phyloP scores from a whole-genome alignment of 202 grass and related monocot species.

The Carex arenaria region DNA sequence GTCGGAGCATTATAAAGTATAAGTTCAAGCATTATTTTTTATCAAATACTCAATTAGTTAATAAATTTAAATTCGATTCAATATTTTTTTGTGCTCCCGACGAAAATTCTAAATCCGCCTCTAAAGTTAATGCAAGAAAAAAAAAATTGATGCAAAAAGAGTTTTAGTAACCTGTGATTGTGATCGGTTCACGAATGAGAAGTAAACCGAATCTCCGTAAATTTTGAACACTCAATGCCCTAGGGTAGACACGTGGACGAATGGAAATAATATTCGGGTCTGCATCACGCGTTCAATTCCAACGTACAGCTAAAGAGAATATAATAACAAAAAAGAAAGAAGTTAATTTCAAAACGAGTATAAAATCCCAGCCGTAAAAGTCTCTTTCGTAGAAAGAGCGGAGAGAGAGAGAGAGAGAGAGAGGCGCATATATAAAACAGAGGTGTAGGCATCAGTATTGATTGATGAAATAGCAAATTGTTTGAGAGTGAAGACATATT shows the following conservation, averaged over 20 bases:
- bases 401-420: not conserved
- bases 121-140: not conserved
- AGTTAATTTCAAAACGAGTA: not conserved
- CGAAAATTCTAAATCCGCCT: no score
- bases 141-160: not conserved
- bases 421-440: slow-evolving; percentile 3
- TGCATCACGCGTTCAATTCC: slow-evolving; percentile 5
- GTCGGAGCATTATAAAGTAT: no score
- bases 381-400: slow-evolving; percentile 19
- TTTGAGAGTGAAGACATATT: not conserved
- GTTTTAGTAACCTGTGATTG: no score
- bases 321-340: not conserved
- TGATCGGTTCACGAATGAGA: not conserved
- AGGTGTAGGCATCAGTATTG: not conserved
- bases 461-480: not conserved
- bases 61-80: no score
- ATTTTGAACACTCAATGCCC: not conserved
- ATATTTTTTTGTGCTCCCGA: no score
- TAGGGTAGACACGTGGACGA: slow-evolving; percentile 13
- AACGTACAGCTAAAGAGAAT: slow-evolving; percentile 1
- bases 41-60: no score
- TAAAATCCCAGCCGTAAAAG: slow-evolving; percentile 35
- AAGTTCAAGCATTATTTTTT: no score
- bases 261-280: not conserved
- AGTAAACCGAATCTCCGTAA: not conserved